Evolutionary conservation across 768 basidiomycete genomes (phyloP), one percentile per base, ranked within the genome.

Genomic region (Suillus subluteus): DNA sequence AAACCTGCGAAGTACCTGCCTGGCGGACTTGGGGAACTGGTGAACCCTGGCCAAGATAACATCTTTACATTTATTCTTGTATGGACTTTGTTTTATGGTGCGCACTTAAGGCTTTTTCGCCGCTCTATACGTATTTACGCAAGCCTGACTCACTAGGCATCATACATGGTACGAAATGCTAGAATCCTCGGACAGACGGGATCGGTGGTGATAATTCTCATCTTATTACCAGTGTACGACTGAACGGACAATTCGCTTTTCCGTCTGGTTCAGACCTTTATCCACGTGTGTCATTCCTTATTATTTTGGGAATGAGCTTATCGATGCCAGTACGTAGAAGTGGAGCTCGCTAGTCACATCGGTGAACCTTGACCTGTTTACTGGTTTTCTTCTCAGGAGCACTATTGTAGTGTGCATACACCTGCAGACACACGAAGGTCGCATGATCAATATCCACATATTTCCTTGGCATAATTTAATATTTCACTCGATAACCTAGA

Each of bases 61-160:
- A 81, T 90, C 21, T 94, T 95, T 73, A 94, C 94, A 4, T 98
- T 96, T 73, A 86, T 98, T 66, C 86, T 98, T 37, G 90, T 92
- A 26, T 98, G 96, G 96, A 98, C 96, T 43, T 81, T 97, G 64
- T 92, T 96, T 76, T 97, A 93, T 76, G 96, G 93, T 94, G 71
- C 66, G 91, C 79, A 32, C 26, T 54, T 30, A 16, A 30, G 40
- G 26, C 15, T 37, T 38, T 50, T 63, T 59, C 37, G 68, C 41
- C 66, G 50, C 56, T 52, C 6, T 26, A 48, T 15, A 32, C 58
- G 58, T 44, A 58, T 58, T 62, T 64, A 67, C 65, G 35, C 66
- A 54, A 46, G 30, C 26, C 12, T 30, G 56, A 41, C 56, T 58
- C 26, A 30, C 46, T 40, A 79, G 85, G 83, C 18, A 78, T 86